phyloP scores from a whole-genome alignment of 2,329 filamentous ascomycete species.

The Neopestalotiopsis clavispora region DNA sequence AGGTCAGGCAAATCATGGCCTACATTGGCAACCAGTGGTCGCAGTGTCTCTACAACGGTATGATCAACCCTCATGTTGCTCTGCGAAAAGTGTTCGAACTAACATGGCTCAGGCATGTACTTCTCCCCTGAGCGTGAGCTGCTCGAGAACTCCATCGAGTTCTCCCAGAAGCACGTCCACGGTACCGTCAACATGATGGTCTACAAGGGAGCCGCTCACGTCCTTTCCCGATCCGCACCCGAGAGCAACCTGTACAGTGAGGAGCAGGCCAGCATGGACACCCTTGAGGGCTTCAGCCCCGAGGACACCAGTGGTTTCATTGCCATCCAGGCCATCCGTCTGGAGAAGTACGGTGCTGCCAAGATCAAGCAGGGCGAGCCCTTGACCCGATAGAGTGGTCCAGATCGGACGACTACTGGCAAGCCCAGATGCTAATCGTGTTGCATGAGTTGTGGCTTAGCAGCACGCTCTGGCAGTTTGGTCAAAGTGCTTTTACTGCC shows the following conservation, averaged over 20 bases:
- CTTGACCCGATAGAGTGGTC: slow-evolving; percentile 33
- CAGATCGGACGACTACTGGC: not conserved
- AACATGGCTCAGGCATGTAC: slow-evolving; percentile 37
- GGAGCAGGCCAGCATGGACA: slow-evolving; percentile 56
- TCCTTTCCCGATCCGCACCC: slow-evolving; percentile 49
- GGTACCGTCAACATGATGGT: slow-evolving; percentile 27
- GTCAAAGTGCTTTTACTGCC: too few relatives aligned
- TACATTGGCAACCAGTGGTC: slow-evolving; percentile 59
- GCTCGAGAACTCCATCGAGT: slow-evolving; percentile 63
- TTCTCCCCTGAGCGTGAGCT: slow-evolving; percentile 62
- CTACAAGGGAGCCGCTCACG: slow-evolving; percentile 48
- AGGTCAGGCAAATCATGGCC: slow-evolving; percentile 63
- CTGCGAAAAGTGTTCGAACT: too few relatives aligned
- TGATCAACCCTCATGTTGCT: too few relatives aligned
- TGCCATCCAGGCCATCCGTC: slow-evolving; percentile 69
- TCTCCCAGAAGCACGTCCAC: slow-evolving; percentile 58
- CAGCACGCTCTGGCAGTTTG: too few relatives aligned
- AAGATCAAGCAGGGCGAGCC: slow-evolving; percentile 47
- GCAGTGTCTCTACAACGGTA: slow-evolving; percentile 48
- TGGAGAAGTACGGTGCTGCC: slow-evolving; percentile 58
- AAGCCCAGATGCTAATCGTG: too few relatives aligned
- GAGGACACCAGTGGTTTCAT: slow-evolving; percentile 60
- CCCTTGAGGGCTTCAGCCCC: slow-evolving; percentile 47
- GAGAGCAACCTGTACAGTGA: slow-evolving; percentile 56
- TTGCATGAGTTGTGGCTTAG: too few relatives aligned